These are phyloP conservation scores for Yamadazyma aaseri DNA, from an alignment of 1,139 yeast genomes.

Conservation along the genomic window DNA sequence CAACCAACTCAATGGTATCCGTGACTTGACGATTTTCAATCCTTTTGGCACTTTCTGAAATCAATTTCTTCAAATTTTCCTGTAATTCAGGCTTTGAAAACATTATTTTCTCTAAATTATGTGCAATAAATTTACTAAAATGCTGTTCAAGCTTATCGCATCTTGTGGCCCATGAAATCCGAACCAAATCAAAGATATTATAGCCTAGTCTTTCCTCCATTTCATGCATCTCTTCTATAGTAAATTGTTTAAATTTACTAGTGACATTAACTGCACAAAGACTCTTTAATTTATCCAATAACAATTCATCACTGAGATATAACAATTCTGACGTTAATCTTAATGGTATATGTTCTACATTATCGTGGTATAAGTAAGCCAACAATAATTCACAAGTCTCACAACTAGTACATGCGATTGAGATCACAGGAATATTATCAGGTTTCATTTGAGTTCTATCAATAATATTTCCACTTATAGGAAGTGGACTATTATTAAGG, in stretches of 20 bases:
- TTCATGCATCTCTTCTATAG: constrained; percentile 19
- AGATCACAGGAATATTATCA: constrained; percentile 30
- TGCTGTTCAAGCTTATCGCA: constrained; percentile 65
- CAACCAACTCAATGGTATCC: constrained; percentile 76
- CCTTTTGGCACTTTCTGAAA: constrained; percentile 52
- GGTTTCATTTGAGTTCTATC: constrained; percentile 23
- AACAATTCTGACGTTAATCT: constrained; percentile 54
- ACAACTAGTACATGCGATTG: constrained; percentile 24
- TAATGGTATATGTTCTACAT: constrained; percentile 47
- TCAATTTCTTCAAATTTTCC: constrained; percentile 19
- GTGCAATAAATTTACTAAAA: constrained; percentile 59
- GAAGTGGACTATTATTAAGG: constrained; percentile 19
- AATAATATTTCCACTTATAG: constrained; percentile 15
- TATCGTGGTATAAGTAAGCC: constrained; percentile 61
- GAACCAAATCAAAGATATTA: constrained; percentile 54
- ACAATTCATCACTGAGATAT: constrained; percentile 58
- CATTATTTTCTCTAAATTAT: constrained; percentile 38
- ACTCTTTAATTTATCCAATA: constrained; percentile 62
- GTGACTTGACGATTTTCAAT: constrained; percentile 65
- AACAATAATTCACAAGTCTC: constrained; percentile 55
- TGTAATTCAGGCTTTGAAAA: constrained; percentile 28
- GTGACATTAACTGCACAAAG: constrained; percentile 64
- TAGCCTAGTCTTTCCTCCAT: constrained; percentile 25
- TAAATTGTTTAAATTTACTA: constrained; percentile 26
- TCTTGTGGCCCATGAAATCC: constrained; percentile 67